Percentiles rank a stretch among this genome's conserved stretches.
These are phyloP conservation scores for Dalbergia cochinchinensis DNA, from an alignment of 306 rosid genomes.

Conservation along the genomic window DNA sequence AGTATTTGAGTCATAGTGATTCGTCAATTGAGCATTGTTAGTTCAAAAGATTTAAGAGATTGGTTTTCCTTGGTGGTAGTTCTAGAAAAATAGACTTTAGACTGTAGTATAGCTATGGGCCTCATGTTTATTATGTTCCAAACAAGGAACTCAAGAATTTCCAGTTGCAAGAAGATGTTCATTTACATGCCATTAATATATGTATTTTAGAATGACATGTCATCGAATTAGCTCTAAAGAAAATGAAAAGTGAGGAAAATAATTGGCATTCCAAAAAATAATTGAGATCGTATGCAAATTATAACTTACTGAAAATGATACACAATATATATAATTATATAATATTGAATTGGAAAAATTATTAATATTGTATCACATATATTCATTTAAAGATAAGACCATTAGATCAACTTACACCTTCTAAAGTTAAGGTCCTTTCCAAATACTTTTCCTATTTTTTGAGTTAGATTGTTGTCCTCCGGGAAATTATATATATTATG, in stretches of 20 bases:
- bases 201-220: no score
- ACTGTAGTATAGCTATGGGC: neutral
- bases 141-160: neutral
- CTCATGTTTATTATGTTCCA: neutral
- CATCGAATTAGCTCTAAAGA: no score
- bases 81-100: neutral
- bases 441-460: slow-evolving; percentile 11
- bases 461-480: slow-evolving; percentile 4
- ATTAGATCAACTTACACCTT: neutral
- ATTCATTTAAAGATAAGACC: neutral
- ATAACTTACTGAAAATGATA: no score
- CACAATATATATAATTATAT: no score
- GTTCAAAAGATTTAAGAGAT: slow-evolving; percentile 36
- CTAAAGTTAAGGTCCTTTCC: neutral
- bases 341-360: neutral
- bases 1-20: neutral
- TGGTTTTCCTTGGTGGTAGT: neutral
- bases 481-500: slow-evolving; percentile 30
- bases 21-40: slow-evolving; percentile 34
- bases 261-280: neutral
- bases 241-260: neutral
- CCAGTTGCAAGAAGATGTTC: neutral
- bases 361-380: neutral
- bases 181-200: neutral
- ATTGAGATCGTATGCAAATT: no score